Evolutionary conservation across 768 basidiomycete species (phyloP), one percentile per base, ranked within the genome.

Genomic region (Lyophyllum decastes): DNA sequence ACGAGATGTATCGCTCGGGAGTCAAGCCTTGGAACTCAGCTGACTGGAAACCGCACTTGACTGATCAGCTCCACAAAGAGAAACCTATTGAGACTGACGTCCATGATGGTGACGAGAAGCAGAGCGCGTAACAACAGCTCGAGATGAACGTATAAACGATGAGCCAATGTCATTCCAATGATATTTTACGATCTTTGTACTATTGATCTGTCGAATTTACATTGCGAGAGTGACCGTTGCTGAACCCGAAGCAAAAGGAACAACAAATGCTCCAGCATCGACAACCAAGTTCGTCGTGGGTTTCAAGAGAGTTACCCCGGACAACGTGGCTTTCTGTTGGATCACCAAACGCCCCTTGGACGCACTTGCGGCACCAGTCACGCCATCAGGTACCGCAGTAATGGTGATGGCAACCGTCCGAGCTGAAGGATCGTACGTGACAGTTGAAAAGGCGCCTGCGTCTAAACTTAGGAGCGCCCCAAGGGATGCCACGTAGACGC

Each of bases 1-100:
- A 91, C 67, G 88, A 89, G 70, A 68, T 91, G 76, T 90, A 90
- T 63, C 80, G 85, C 49, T 76, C 86, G n/a, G 79, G 81, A 6
- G 72, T 88, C 54, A 78, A 79, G 48, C 87, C 89, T 2, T 91
- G 90, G 89, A 72, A 81, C 34, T 88, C 88, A 0, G 61, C 78
- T 1, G 63, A 61, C 1, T 92, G 88, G 87, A 81, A 66, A 54
- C 86, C 86, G 0, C 78, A 76, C 68, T 71, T 73, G 53, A 70
- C 58, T 47, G 80, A 83, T 53, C 70, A 74, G 45, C 67, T 77
- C 24, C 80, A 75, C 48, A 64, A 71, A 45, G 63, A 75, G 53
- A 69, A 68, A 34, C 59, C 60, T 19, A 21, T 16, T 14, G 44
- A 49, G 14, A 26, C 46, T 11, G 55, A 65, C 16, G 44, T 57